Base-by-base conservation (phyloP, 208 protist species). In the Leishmania lainsoni region DNA sequence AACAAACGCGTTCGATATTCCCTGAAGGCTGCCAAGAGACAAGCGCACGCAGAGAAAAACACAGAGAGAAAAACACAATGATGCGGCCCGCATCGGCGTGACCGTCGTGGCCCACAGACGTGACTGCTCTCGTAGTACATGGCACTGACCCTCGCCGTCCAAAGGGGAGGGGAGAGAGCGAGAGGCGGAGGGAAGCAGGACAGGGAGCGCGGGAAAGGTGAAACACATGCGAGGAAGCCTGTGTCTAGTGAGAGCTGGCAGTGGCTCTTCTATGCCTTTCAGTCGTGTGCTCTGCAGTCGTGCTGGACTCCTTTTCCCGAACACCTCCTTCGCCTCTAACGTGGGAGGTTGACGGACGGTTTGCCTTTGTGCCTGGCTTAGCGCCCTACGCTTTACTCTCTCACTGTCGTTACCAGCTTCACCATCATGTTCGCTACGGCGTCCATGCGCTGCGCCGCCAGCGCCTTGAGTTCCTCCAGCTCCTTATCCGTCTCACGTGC, bases 361-460 rank as follows among this genome's bases (percentile, higher is more conserved):
- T 2, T 59, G 71, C 14, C 29, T 42, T 22, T 6, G n/a, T 54
- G 35, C 66, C 29, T 51, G 3, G 48, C 2, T n/a, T 22, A 42
- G 20, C 35, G 54, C 54, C 54, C n/a, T 5, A 20, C 22, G 2
- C 12, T 39, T 77, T 85, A 88, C 68, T 81, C 84, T 54, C 85
- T 86, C 48, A 91, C 89, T 8, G 90, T 83, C 35, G 35, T 39
- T 39, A 39, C 35, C 35, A 39, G 35, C 35, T 39, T 39, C 35
- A 39, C 35, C 88, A 96, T 95, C 89, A 90, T 91, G 32, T 86
- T 68, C 52, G 83, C 88, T 32, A 97, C 92, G 9, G 73, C 74
- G 54, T 91, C 76, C 91, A 96, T 94, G 78, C 94, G 92, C 75
- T 90, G 65, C 14, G 80, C 73, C 12, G 91, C 89, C 39, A 97